A percentile compares a stretch with the other conserved stretches of the same genome.
These are phyloP conservation scores for Cutaneotrichosporon dermatis DNA, from an alignment of 1,284 basidiomycete species.

Conservation along the genomic window DNA sequence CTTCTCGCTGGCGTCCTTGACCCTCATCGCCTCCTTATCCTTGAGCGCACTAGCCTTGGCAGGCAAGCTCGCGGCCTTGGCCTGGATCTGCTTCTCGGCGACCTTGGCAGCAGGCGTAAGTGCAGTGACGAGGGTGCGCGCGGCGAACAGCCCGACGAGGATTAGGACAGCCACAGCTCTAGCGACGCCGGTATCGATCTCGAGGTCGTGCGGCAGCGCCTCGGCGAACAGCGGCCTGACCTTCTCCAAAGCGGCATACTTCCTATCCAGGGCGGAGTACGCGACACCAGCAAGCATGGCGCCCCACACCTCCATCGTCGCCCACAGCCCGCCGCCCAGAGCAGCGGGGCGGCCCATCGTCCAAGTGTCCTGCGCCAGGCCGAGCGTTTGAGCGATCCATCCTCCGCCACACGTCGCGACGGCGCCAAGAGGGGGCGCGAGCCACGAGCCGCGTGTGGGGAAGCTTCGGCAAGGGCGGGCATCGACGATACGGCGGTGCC, in stretches of 20 bases:
- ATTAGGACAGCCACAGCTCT: slow-evolving; percentile 32
- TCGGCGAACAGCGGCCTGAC: slow-evolving; percentile 7
- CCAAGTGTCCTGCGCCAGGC: slow-evolving; percentile 30
- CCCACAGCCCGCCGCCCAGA: slow-evolving; percentile 29
- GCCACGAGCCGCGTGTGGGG: slow-evolving; percentile 12
- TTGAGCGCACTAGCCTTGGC: not conserved
- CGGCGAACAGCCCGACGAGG: slow-evolving; percentile 27
- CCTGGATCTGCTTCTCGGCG: not conserved
- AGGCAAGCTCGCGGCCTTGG: not conserved
- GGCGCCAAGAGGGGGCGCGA: slow-evolving; percentile 27
- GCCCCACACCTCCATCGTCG: slow-evolving; percentile 40
- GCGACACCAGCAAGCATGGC: slow-evolving; percentile 24
- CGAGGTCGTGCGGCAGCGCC: slow-evolving; percentile 5
- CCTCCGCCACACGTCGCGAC: slow-evolving; percentile 37
- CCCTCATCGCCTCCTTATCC: not conserved
- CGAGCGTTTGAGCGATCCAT: slow-evolving; percentile 30
- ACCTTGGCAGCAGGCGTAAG: not conserved
- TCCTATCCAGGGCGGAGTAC: slow-evolving; percentile 23
- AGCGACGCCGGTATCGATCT: slow-evolving; percentile 15
- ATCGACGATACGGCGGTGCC: slow-evolving; percentile 31
- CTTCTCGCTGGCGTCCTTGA: too few relatives aligned
- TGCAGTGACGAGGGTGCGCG: slow-evolving; percentile 4
- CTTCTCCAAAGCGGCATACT: slow-evolving; percentile 6
- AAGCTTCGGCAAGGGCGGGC: slow-evolving; percentile 9
- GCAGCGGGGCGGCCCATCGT: slow-evolving; percentile 27